Base-by-base conservation (phyloP, 2,329 filamentous ascomycete genomes). In the Pseudogymnoascus verrucosus region DNA sequence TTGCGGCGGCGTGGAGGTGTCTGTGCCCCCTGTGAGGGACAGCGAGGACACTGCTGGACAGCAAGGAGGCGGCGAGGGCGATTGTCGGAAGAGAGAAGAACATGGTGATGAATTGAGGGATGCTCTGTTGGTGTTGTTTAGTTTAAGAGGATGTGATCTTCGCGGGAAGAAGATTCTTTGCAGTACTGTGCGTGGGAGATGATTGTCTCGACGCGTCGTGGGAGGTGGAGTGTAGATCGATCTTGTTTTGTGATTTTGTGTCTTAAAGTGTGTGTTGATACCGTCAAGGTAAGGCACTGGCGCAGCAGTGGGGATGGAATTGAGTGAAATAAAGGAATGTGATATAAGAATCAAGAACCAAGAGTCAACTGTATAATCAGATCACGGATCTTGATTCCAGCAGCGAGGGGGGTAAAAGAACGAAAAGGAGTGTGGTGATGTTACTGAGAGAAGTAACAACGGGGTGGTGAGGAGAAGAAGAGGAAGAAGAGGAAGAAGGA, bases 31-130 rank as follows among this genome's bases (percentile, higher is more conserved):
- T 42, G 60, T 62, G 60, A 34, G 65, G 67, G 21, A 66, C 66
- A 59, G 69, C 68, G 16, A 70, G 34, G 57, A 66, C 68, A 62
- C 69, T 69, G 64, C 68, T 70, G 67, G 69, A 67, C 69, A 72
- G 71, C 68, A 73, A 69, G 68, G 69, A 63, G 34, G 70, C 69
- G 65, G 71, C 65, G 61, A 71, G 59, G 67, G 68, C 70, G 39
- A 70, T 54, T 60, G 44, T 70, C 28, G 67, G 66, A 64, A 71
- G 64, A 7, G 67, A 64, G 61, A 65, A 64, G 36, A 66, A 68
- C 71, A 72, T 73, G 21, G 65, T 66, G 62, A 54, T 37, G 21
- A 51, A 23, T 61, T 31, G 26, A 54, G 23, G 26, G 47, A 54
- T 62, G 36, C 40, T 21, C 31, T 26, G 31, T 21, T 40, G 36